A percentile compares a stretch with the other conserved stretches of the same genome.
Evolutionary conservation across 148 eudicot genomes (phyloP).

Genomic region (Persicaria tinctoria): DNA sequence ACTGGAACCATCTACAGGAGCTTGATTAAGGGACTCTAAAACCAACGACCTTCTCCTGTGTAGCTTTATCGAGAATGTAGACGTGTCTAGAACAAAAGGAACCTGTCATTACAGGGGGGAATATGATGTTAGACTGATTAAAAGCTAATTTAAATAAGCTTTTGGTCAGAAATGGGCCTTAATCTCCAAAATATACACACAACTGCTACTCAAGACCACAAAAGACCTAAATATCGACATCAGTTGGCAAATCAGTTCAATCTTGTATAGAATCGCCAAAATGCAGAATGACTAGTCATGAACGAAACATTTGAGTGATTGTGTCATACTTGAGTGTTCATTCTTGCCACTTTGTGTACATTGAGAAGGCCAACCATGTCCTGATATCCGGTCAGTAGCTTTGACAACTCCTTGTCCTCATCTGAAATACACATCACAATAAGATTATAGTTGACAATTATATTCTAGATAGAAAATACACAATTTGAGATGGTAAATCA

Average conservation of each 20-base stretch:
- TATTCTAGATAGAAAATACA: not conserved
- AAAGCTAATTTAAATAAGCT: not conserved
- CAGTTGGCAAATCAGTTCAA: not conserved
- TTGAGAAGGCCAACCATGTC: conserved; percentile 95
- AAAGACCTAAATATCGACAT: not conserved
- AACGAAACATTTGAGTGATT: not conserved
- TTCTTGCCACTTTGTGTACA: conserved; percentile 79
- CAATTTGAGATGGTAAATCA: conserved; percentile 9
- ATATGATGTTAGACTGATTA: not conserved
- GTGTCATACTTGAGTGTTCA: conserved; percentile 70
- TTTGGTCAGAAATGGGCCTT: not conserved
- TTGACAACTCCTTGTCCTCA: conserved; percentile 87
- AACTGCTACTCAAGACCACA: not conserved
- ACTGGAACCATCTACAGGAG: conserved; percentile 88
- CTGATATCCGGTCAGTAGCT: conserved; percentile 82
- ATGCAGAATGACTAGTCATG: not conserved
- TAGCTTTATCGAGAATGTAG: conserved; percentile 82
- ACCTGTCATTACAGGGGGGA: conserved; percentile 36
- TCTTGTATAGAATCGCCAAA: not conserved
- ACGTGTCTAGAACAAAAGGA: conserved; percentile 75
- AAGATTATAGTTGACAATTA: conserved; percentile 12
- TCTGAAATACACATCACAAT: conserved; percentile 29
- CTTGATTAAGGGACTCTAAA: conserved; percentile 91
- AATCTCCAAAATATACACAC: not conserved
- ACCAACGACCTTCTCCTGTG: conserved; percentile 65